Conservation (phyloP, 1,139 yeast species). For the Suhomyces kunorum region DNA sequence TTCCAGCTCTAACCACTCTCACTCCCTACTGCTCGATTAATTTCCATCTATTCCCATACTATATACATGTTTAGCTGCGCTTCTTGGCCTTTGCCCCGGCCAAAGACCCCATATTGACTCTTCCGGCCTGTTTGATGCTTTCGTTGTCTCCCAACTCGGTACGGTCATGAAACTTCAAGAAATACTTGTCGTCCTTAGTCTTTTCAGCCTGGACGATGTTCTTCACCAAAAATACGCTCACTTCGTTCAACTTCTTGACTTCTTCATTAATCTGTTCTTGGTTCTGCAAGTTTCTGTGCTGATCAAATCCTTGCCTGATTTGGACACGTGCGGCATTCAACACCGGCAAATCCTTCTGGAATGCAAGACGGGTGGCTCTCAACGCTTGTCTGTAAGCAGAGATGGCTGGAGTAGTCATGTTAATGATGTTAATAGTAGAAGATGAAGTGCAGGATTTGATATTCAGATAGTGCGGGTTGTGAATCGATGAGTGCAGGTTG, state of each 20-base stretch:
- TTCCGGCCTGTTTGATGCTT: slow-evolving; percentile 39
- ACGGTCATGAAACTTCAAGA: slow-evolving; percentile 70
- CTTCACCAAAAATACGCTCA: slow-evolving; percentile 62
- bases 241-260: slow-evolving; percentile 63
- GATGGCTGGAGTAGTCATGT: slow-evolving; percentile 25
- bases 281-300: slow-evolving; percentile 30
- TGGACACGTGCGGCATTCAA: slow-evolving; percentile 63
- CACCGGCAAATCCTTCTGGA: slow-evolving; percentile 55
- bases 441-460: background rate
- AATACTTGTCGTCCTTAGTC: slow-evolving; percentile 41
- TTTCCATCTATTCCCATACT: slow-evolving; percentile 4
- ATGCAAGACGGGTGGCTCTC: slow-evolving; percentile 72
- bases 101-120: slow-evolving; percentile 42
- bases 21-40: background rate
- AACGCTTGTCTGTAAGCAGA: slow-evolving; percentile 68
- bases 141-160: slow-evolving; percentile 93
- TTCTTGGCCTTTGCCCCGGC: slow-evolving; percentile 40
- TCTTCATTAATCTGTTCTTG: slow-evolving; percentile 50
- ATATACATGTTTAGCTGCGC: slow-evolving; percentile 19
- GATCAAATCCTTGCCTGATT: slow-evolving; percentile 61
- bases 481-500: background rate
- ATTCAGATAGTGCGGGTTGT: background rate
- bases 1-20: too few species aligned
- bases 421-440: background rate
- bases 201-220: slow-evolving; percentile 84